Conservation (phyloP, 2,329 filamentous ascomycete species). For the Neonectria punicea region DNA sequence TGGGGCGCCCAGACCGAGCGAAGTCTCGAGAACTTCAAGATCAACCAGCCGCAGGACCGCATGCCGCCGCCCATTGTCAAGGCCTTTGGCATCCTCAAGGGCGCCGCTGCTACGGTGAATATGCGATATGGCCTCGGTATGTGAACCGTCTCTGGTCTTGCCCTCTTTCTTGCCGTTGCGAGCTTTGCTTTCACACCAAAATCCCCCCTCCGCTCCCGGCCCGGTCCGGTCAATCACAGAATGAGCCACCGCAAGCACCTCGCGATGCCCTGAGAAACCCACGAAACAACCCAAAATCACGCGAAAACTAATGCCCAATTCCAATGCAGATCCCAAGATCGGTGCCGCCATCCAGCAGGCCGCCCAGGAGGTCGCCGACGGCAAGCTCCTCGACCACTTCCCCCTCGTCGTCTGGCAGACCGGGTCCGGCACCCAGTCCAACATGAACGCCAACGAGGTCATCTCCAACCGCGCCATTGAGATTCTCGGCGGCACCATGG, state of each 20-base stretch:
- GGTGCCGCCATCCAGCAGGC: conserved; percentile 95
- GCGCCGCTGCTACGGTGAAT: conserved; percentile 94
- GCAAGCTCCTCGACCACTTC: conserved; percentile 97
- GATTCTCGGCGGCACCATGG: conserved; percentile 93
- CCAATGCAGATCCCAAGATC: conserved; percentile 78
- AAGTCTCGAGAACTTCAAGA: conserved; percentile 96
- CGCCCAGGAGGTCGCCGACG: conserved; percentile 88
- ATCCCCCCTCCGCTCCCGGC: background rate
- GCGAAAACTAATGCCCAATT: conserved; percentile 2
- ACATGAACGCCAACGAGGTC: conserved; percentile 99
- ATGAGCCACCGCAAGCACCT: background rate
- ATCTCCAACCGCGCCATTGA: conserved; percentile 99
- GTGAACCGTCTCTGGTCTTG: conserved; percentile 28
- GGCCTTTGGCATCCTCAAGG: conserved; percentile 97
- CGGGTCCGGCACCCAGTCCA: conserved; percentile 97
- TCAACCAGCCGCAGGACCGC: conserved; percentile 98
- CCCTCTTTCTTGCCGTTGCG: background rate
- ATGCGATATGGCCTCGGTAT: conserved; percentile 90
- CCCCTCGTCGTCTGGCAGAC: conserved; percentile 99
- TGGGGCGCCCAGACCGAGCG: conserved; percentile 98
- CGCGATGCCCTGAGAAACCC: background rate
- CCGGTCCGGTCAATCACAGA: background rate
- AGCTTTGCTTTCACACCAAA: background rate
- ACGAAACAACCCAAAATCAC: background rate
- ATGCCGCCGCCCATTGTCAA: conserved; percentile 94